These are phyloP conservation scores for Botrytis deweyae DNA, from an alignment of 2,329 filamentous ascomycete species.

Conservation along the genomic window DNA sequence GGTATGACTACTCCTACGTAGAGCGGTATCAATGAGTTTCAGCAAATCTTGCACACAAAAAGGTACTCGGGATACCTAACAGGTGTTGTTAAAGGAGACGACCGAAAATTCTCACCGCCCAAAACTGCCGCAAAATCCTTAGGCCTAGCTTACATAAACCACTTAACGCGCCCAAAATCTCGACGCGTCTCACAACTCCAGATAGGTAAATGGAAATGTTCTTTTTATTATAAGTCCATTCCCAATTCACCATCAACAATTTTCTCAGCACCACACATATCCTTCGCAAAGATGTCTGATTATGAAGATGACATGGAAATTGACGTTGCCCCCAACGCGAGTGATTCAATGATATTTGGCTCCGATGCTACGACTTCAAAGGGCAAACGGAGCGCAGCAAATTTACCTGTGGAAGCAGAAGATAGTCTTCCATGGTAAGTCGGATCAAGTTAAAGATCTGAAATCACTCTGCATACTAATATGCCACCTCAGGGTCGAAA, in stretches of 20 bases:
- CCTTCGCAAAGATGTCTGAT: slow-evolving; percentile 48
- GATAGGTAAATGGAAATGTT: not conserved
- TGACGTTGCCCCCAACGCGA: slow-evolving; percentile 52
- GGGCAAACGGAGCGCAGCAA: slow-evolving; percentile 88
- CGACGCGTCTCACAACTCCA: slow-evolving; percentile 19
- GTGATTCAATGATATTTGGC: slow-evolving; percentile 63
- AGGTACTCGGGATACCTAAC: not conserved
- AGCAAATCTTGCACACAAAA: not conserved
- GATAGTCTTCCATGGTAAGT: slow-evolving; percentile 87
- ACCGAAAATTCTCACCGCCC: not conserved
- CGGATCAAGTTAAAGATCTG: too few relatives aligned
- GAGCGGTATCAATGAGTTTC: not conserved
- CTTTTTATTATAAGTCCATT: not conserved
- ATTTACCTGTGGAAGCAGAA: slow-evolving; percentile 89
- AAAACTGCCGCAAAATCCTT: not conserved
- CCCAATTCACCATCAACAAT: not conserved
- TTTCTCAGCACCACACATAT: not conserved
- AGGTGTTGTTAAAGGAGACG: not conserved
- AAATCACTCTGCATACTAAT: slow-evolving; percentile 20
- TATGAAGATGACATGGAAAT: slow-evolving; percentile 68
- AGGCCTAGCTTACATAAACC: slow-evolving; percentile 16
- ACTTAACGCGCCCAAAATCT: slow-evolving; percentile 22
- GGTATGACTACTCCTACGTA: not conserved
- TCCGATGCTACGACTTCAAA: slow-evolving; percentile 72
- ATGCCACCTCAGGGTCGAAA: slow-evolving; percentile 72